A percentile compares a stretch with the other conserved stretches of the same genome.
Conservation (phyloP, 2,329 filamentous ascomycete genomes). For the Xylaria sp. region DNA sequence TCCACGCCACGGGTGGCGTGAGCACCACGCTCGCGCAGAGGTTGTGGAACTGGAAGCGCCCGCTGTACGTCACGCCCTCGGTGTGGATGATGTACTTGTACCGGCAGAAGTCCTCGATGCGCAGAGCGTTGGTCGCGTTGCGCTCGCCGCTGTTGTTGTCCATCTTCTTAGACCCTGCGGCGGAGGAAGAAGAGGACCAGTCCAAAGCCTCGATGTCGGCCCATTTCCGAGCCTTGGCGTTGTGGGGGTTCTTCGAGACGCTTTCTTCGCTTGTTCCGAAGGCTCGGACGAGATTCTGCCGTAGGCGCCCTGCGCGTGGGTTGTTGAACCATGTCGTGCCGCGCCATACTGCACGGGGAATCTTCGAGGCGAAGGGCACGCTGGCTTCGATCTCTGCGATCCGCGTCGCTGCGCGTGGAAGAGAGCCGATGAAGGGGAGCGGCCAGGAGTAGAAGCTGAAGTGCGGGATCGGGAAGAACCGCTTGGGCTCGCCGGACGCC, state of each 20-base stretch:
- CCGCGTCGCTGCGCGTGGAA: conserved; percentile 53
- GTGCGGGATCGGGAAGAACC: conserved; percentile 64
- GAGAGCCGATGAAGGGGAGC: conserved; percentile 60
- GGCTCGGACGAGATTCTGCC: conserved; percentile 54
- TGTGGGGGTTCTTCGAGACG: background rate
- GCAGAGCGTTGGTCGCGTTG: conserved; percentile 57
- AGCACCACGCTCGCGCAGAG: conserved; percentile 61
- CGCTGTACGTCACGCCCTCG: conserved; percentile 65
- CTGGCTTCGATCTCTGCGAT: conserved; percentile 54
- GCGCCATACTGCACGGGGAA: conserved; percentile 60
- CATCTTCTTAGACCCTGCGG: background rate
- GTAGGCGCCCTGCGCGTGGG: conserved; percentile 54
- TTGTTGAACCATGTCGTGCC: conserved; percentile 64
- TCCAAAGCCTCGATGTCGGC: conserved; percentile 59
- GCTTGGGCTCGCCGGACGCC: conserved; percentile 20
- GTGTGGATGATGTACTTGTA: conserved; percentile 65
- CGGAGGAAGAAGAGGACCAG: conserved; percentile 44
- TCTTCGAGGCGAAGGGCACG: conserved; percentile 37
- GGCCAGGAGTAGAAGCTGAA: conserved; percentile 67
- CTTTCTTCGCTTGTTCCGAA: conserved; percentile 39
- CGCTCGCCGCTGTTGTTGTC: conserved; percentile 40
- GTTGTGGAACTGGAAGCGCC: conserved; percentile 63
- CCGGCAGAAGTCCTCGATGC: conserved; percentile 62
- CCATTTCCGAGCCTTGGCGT: conserved; percentile 49
- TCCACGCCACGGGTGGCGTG: conserved; percentile 59